These are phyloP conservation scores for Euryodendron excelsum DNA, from an alignment of 148 eudicot species.

Conservation along the genomic window DNA sequence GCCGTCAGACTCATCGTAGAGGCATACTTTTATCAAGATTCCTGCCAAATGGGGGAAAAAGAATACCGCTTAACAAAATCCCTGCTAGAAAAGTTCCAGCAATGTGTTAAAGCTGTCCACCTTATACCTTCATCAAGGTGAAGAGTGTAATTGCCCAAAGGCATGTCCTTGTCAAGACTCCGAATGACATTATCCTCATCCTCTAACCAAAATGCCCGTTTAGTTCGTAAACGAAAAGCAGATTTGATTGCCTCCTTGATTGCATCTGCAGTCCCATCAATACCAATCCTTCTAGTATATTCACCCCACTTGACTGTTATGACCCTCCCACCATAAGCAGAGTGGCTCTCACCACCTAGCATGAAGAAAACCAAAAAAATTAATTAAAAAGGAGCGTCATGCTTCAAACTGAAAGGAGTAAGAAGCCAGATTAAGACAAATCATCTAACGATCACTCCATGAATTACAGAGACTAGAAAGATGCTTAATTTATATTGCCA, in stretches of 20 bases:
- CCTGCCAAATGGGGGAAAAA: constrained; percentile 13
- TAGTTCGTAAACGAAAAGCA: constrained; percentile 63
- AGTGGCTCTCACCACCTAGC: constrained; percentile 55
- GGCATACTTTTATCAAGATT: constrained; percentile 50
- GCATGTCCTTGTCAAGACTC: constrained; percentile 67
- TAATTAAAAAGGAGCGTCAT: neutral
- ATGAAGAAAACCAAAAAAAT: neutral
- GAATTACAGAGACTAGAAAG: neutral
- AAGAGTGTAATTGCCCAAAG: constrained; percentile 51
- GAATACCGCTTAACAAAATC: neutral
- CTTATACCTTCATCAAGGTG: constrained; percentile 60
- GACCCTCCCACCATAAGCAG: constrained; percentile 50
- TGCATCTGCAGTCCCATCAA: constrained; percentile 65
- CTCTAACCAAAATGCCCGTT: constrained; percentile 70
- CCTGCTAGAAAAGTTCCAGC: neutral
- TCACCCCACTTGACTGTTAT: constrained; percentile 62
- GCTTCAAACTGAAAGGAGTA: neutral
- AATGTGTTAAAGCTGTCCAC: neutral
- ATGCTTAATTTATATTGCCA: neutral
- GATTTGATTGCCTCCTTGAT: constrained; percentile 68
- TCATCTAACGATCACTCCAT: neutral
- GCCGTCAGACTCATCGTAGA: constrained; percentile 45
- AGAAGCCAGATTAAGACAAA: neutral
- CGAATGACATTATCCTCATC: constrained; percentile 61
- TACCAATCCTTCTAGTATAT: constrained; percentile 51